These are phyloP conservation scores for Vaccinium corymbosum DNA, from an alignment of 148 eudicot genomes.

Conservation along the genomic window DNA sequence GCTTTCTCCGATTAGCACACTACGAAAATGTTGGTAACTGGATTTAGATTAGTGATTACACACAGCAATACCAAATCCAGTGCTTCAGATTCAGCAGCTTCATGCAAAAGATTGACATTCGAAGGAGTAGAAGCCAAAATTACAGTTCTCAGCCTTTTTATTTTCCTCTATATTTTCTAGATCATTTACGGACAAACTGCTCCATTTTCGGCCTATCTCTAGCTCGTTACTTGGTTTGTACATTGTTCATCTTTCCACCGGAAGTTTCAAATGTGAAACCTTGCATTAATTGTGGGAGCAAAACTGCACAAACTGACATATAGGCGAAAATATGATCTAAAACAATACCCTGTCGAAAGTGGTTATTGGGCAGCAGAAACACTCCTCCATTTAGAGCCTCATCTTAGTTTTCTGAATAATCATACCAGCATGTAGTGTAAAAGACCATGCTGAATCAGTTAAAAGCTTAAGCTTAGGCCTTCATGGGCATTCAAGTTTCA, in stretches of 20 bases:
- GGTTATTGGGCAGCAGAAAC: not conserved
- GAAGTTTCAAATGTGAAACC: not conserved
- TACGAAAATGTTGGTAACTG: not conserved
- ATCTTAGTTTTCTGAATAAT: not conserved
- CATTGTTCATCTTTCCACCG: not conserved
- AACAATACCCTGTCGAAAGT: not conserved
- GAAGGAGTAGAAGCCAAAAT: not conserved
- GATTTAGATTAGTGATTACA: not conserved
- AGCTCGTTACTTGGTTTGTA: not conserved
- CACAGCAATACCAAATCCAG: conserved; percentile 1
- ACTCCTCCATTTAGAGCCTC: not conserved
- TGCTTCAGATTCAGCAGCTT: conserved; percentile 8
- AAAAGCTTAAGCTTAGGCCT: not conserved
- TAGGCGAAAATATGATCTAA: not conserved
- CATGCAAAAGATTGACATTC: not conserved
- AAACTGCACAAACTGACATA: not conserved
- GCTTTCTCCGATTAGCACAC: not conserved
- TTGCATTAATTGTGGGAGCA: not conserved
- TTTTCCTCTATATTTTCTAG: not conserved
- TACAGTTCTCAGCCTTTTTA: not conserved
- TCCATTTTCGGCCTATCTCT: not conserved
- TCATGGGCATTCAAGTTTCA: not conserved
- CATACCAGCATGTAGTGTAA: not conserved
- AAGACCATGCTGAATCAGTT: not conserved
- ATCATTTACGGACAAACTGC: not conserved